phyloP scores from a whole-genome alignment of 495 filamentous ascomycete genomes.

The Mycothermus thermophilus region DNA sequence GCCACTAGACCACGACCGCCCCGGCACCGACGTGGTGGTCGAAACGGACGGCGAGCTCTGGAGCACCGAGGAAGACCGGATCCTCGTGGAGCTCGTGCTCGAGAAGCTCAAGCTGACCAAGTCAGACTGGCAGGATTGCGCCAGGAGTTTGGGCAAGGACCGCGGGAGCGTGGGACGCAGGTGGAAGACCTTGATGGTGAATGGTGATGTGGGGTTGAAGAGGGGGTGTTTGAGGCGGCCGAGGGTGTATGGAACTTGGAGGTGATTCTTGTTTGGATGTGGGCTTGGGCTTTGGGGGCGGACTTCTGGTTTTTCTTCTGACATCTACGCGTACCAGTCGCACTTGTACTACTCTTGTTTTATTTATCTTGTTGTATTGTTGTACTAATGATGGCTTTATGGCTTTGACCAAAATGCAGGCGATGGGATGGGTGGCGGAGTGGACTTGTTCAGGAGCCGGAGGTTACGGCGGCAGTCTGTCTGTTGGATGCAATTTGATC shows the following conservation, averaged over 20 bases:
- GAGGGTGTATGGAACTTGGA: constrained; percentile 38
- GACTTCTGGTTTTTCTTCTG: no score
- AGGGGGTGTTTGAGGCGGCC: constrained; percentile 27
- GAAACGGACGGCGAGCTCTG: constrained; percentile 38
- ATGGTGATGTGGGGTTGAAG: constrained; percentile 47
- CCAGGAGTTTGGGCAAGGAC: constrained; percentile 51
- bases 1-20: constrained; percentile 1
- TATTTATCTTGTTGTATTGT: neutral
- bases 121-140: constrained; percentile 70
- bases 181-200: constrained; percentile 53
- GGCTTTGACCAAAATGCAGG: no score
- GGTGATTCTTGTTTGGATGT: constrained; percentile 21
- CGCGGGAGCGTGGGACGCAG: constrained; percentile 50
- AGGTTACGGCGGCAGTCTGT: no score
- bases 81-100: constrained; percentile 58
- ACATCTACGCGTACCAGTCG: no score
- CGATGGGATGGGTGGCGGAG: no score
- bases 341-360: no score
- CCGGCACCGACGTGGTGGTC: constrained; percentile 26
- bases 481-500: no score
- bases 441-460: no score
- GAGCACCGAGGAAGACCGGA: constrained; percentile 55
- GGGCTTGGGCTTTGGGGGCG: neutral
- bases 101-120: constrained; percentile 60
- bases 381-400: no score